Percentiles rank a stretch among this genome's conserved stretches.
phyloP scores from a whole-genome alignment of 257 asterid genomes.

The Capsicum chinense region DNA sequence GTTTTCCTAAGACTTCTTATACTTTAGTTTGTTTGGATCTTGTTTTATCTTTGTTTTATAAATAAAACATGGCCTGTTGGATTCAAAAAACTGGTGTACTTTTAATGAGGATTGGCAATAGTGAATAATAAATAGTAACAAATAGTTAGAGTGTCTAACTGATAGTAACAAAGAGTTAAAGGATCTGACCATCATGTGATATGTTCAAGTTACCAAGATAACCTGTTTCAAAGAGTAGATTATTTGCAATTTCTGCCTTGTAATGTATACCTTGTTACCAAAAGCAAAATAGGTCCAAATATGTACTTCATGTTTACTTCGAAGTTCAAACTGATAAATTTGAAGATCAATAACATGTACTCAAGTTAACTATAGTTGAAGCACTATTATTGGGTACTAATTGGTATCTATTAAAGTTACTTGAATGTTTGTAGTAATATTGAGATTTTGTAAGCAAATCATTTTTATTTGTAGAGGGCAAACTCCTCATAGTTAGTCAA shows the following conservation, averaged over 20 bases:
- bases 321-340: neutral
- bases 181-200: neutral
- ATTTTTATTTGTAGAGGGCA: too few relatives aligned
- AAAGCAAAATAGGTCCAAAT: neutral
- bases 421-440: too few relatives aligned
- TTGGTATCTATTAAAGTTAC: too few relatives aligned
- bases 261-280: neutral
- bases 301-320: neutral
- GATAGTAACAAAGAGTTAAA: neutral
- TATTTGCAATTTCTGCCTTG: neutral
- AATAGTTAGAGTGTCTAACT: neutral
- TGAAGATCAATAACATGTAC: neutral
- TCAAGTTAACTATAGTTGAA: too few relatives aligned
- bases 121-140: neutral
- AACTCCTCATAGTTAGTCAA: too few relatives aligned
- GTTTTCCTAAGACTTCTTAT: neutral
- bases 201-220: conserved; percentile 1
- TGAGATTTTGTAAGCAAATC: too few relatives aligned
- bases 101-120: neutral
- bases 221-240: neutral
- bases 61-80: too few relatives aligned
- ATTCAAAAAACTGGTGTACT: neutral
- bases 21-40: too few relatives aligned
- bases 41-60: too few relatives aligned
- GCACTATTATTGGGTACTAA: too few relatives aligned